These are phyloP conservation scores for Capsella rubella DNA, from an alignment of 441 rosid species.

Conservation along the genomic window DNA sequence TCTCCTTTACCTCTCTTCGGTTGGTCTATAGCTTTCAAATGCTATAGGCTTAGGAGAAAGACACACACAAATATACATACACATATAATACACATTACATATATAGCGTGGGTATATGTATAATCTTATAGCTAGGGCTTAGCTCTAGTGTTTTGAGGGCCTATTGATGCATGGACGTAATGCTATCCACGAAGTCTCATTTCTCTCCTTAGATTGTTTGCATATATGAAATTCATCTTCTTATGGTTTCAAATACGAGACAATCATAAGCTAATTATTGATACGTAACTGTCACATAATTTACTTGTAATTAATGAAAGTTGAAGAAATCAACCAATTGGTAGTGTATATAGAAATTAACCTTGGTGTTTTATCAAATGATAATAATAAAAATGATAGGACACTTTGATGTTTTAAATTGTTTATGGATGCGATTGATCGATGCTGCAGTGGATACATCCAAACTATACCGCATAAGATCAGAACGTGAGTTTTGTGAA, in stretches of 20 bases:
- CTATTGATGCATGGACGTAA: slow-evolving; percentile 24
- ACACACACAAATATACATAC: slow-evolving; percentile 27
- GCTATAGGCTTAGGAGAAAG: slow-evolving; percentile 26
- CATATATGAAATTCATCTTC: not conserved
- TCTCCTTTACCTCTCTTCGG: slow-evolving; percentile 37
- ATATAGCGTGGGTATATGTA: slow-evolving; percentile 5
- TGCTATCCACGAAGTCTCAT: slow-evolving; percentile 28
- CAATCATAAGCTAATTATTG: slow-evolving; percentile 25
- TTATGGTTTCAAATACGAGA: slow-evolving; percentile 1
- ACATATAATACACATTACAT: slow-evolving; percentile 13
- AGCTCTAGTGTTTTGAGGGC: slow-evolving; percentile 15
- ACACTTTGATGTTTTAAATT: too few relatives aligned
- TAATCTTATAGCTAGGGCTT: slow-evolving; percentile 26
- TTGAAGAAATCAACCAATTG: not conserved
- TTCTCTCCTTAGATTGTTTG: not conserved
- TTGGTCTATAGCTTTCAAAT: slow-evolving; percentile 41
- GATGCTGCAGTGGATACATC: too few relatives aligned
- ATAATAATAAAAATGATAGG: too few relatives aligned
- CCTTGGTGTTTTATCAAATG: too few relatives aligned
- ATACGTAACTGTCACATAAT: not conserved
- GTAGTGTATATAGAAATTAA: too few relatives aligned
- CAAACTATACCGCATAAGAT: too few relatives aligned
- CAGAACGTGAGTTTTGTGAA: too few relatives aligned
- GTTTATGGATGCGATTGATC: too few relatives aligned
- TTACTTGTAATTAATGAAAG: not conserved